Percentiles rank a stretch among this genome's conserved stretches.
Evolutionary conservation across 1,284 basidiomycete species (phyloP).

Genomic region (Trichosporon sp.): DNA sequence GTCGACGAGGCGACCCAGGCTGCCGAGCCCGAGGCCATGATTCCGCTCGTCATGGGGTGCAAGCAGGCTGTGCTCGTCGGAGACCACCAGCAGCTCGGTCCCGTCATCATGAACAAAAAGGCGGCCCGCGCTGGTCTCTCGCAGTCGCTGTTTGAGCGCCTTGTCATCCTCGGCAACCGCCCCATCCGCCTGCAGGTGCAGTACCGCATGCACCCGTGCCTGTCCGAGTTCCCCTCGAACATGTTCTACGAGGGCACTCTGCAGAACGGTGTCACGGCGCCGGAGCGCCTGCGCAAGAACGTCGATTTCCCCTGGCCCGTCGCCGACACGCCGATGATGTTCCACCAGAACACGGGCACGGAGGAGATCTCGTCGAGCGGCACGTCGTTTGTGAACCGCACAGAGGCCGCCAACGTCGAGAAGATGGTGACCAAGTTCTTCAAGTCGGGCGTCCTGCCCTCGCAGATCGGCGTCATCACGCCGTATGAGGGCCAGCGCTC

Average conservation of each 20-base stretch:
- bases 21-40: conserved; percentile 98
- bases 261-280: conserved; percentile 98
- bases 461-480: conserved; percentile 96
- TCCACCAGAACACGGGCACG: conserved; percentile 97
- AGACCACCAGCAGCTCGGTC: conserved; percentile 96
- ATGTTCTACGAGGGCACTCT: conserved; percentile 99
- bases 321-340: conserved; percentile 98
- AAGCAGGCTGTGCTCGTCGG: conserved; percentile 98
- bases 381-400: conserved; percentile 97
- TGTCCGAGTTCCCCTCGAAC: conserved; percentile 98
- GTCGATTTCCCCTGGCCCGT: conserved; percentile 99
- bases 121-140: conserved; percentile 95
- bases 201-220: conserved; percentile 99
- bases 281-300: conserved; percentile 91
- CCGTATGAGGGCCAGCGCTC: conserved; percentile 99
- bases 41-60: conserved; percentile 94
- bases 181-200: conserved; percentile 98
- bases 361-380: conserved; percentile 98
- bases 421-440: conserved; percentile 99
- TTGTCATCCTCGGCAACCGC: conserved; percentile 89
- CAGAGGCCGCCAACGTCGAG: conserved; percentile 97
- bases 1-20: conserved; percentile 99
- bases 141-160: conserved; percentile 94
- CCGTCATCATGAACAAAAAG: conserved; percentile 99
- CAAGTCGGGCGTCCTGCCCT: conserved; percentile 93